Percentiles rank a stretch among this genome's conserved stretches.
Conservation (phyloP, 1,139 yeast genomes). For the Chernovozyma sophiae-reginae region DNA sequence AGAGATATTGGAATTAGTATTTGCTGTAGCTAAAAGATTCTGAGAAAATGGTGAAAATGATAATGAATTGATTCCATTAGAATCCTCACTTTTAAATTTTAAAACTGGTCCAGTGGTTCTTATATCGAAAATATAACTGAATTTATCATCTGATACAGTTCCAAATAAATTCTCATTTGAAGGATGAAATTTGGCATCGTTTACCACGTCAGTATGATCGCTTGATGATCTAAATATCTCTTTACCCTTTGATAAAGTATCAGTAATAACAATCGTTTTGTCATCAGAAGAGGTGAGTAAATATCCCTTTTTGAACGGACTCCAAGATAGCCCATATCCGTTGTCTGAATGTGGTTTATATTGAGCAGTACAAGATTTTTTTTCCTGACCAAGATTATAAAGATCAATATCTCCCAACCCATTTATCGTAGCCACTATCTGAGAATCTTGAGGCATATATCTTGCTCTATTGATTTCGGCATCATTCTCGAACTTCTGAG, state of each 20-base stretch:
- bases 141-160: slow-evolving; percentile 66
- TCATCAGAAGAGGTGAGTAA: slow-evolving; percentile 66
- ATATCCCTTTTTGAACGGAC: slow-evolving; percentile 40
- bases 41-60: slow-evolving; percentile 61
- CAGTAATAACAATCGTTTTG: slow-evolving; percentile 55
- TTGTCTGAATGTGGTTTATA: slow-evolving; percentile 57
- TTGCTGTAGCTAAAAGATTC: slow-evolving; percentile 63
- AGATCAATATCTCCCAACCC: slow-evolving; percentile 70
- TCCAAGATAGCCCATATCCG: slow-evolving; percentile 76
- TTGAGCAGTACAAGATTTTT: slow-evolving; percentile 18
- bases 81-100: slow-evolving; percentile 26
- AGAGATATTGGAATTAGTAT: slow-evolving; percentile 62
- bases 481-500: slow-evolving; percentile 49
- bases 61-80: slow-evolving; percentile 55
- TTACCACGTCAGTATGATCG: slow-evolving; percentile 55
- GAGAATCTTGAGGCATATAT: slow-evolving; percentile 69
- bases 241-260: slow-evolving; percentile 15
- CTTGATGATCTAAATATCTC: slow-evolving; percentile 23
- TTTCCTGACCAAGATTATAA: slow-evolving; percentile 41
- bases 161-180: slow-evolving; percentile 52
- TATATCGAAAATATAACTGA: slow-evolving; percentile 40
- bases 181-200: slow-evolving; percentile 70
- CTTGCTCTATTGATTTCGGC: slow-evolving; percentile 81
- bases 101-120: slow-evolving; percentile 27
- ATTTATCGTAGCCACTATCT: slow-evolving; percentile 69